Conservation (phyloP, 306 rosid genomes). For the Quercus variabilis region DNA sequence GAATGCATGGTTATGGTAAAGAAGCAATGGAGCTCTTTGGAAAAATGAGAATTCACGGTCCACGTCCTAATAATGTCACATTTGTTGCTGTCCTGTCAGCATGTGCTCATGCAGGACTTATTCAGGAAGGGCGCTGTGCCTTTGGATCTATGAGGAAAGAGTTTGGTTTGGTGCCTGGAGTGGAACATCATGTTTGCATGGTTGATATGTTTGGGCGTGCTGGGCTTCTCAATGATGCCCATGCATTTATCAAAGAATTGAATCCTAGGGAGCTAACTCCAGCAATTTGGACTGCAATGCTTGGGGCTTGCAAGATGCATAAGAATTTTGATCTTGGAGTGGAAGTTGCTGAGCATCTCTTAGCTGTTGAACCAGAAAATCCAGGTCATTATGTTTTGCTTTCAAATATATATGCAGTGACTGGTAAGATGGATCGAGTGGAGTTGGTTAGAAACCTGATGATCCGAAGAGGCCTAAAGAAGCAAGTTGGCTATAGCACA, state of each 20-base stretch:
- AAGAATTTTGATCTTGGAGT: conserved; percentile 71
- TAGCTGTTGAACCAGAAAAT: conserved; percentile 73
- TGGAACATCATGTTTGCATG: conserved; percentile 82
- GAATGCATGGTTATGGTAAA: conserved; percentile 71
- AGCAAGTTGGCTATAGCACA: conserved; percentile 81
- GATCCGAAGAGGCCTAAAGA: conserved; percentile 60
- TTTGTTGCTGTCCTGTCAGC: conserved; percentile 80
- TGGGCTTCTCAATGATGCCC: conserved; percentile 75
- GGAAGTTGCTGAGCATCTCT: conserved; percentile 68
- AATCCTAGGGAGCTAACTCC: conserved; percentile 42
- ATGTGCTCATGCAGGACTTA: conserved; percentile 87
- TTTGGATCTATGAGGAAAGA: conserved; percentile 61
- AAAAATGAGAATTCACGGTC: conserved; percentile 46
- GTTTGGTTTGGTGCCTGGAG: conserved; percentile 62
- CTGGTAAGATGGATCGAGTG: conserved; percentile 78
- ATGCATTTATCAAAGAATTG: conserved; percentile 42
- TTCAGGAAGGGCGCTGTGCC: conserved; percentile 57
- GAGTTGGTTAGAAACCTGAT: conserved; percentile 66
- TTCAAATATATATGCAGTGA: conserved; percentile 75
- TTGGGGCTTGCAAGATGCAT: conserved; percentile 91
- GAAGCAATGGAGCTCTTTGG: conserved; percentile 61
- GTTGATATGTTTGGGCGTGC: conserved; percentile 94
- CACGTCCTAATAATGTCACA: conserved; percentile 66
- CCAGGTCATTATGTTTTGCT: conserved; percentile 88
- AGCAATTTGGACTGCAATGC: conserved; percentile 81